Evolutionary conservation across 2,329 filamentous ascomycete genomes (phyloP).

Genomic region (Aspergillus sp.): DNA sequence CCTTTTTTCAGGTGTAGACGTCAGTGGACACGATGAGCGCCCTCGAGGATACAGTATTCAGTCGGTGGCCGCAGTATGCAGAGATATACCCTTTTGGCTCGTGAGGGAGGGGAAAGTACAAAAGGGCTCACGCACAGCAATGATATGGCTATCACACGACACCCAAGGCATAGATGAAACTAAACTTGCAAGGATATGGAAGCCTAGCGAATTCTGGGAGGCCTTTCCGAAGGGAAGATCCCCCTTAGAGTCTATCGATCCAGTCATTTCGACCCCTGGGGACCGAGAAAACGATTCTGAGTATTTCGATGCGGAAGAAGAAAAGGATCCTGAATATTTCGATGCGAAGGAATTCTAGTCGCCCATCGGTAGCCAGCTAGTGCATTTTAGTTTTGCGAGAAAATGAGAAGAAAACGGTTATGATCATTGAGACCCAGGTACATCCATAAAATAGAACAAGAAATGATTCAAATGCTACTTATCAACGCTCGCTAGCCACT

Average conservation of each 20-base stretch:
- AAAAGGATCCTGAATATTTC: background rate
- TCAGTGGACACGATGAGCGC: background rate
- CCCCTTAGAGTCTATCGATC: background rate
- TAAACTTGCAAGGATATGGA: background rate
- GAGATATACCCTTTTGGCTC: background rate
- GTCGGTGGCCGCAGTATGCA: background rate
- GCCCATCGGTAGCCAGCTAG: too few species aligned
- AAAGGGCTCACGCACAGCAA: background rate
- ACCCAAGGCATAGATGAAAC: background rate
- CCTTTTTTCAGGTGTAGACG: too few species aligned
- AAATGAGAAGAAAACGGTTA: conserved; percentile 1
- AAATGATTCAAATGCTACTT: background rate
- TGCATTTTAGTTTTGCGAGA: background rate
- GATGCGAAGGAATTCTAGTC: background rate
- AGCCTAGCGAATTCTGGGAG: background rate
- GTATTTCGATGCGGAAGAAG: too few species aligned
- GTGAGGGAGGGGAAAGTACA: background rate
- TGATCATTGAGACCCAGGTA: conserved; percentile 2
- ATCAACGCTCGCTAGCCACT: background rate
- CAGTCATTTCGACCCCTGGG: background rate
- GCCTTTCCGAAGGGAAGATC: background rate
- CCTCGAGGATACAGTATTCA: background rate
- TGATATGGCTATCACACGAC: background rate
- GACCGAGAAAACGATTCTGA: background rate
- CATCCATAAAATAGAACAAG: background rate